Base-by-base conservation (phyloP, 352 stramenopile species). In the Globisporangium spinosum region DNA sequence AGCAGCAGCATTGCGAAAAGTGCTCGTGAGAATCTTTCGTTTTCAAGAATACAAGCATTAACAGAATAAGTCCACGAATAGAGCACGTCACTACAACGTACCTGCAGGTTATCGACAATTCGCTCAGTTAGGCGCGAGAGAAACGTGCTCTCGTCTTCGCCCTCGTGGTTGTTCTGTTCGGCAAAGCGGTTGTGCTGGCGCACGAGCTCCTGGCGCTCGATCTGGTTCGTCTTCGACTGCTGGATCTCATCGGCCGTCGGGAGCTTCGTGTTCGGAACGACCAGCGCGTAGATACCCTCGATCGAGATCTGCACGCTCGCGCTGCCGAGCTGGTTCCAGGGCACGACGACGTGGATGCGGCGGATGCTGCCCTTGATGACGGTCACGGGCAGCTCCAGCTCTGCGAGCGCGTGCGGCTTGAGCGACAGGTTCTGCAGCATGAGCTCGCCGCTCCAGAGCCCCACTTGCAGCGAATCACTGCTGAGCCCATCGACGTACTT, bases 311-410 rank as follows among this genome's bases (percentile, higher is more conserved):
- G 83, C 25, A 95, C 87, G 61, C 87, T 95, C 4, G 85, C 78
- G 58, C 79, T 91, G 25, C 85, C 86, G 25, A 95, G 65, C 17
- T 91, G 84, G 65, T 95, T 94, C 87, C 87, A 95, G n/a, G 87
- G 87, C 8, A 95, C 87, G n/a, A 87, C 74, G 56, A 95, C 85
- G 32, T 89, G 77, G 27, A 95, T 77, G 64, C 85, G 84, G 12
- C 60, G 61, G 15, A 95, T 82, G 25, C 58, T 80, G 59, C 87
- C 87, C 40, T 77, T 76, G 25, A 89, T 68, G 32, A 95, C 77
- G 12, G 77, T 70, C 55, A 95, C 78, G 23, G 87, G 87, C 22
- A 95, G 68, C 49, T 94, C 75, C 32, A 95, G 69, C 70, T 95
- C 87, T 0, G 81, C 83, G 27, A 95, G 70, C 45, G 87, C 87